A percentile compares a stretch with the other conserved stretches of the same genome.
Evolutionary conservation across 495 filamentous ascomycete genomes (phyloP).

Genomic region (Bryoglossum gracile): DNA sequence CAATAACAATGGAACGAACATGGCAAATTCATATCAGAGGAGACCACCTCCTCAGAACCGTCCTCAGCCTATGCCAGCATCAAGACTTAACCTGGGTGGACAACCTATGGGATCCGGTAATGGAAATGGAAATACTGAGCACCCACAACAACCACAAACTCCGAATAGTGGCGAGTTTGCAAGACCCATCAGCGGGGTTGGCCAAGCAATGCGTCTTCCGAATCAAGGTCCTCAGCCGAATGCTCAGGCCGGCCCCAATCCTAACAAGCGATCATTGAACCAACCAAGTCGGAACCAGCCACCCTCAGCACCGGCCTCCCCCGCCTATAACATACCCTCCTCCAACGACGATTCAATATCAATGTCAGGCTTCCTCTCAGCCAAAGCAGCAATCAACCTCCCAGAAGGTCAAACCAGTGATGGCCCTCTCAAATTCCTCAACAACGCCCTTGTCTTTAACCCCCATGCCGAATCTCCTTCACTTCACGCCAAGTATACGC

Average conservation of each 20-base stretch:
- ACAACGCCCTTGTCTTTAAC: slow-evolving; percentile 56
- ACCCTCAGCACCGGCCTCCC: slow-evolving; percentile 19
- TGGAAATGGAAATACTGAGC: not conserved
- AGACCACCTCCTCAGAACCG: slow-evolving; percentile 24
- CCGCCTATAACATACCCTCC: slow-evolving; percentile 8
- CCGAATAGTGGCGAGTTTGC: slow-evolving; percentile 18
- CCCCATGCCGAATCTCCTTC: slow-evolving; percentile 77
- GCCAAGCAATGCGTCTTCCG: slow-evolving; percentile 8
- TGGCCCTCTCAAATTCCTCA: slow-evolving; percentile 32
- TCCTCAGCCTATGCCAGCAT: slow-evolving; percentile 14
- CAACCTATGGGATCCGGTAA: not conserved
- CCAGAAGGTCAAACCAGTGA: slow-evolving; percentile 39
- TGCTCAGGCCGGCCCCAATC: slow-evolving; percentile 14
- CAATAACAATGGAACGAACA: slow-evolving; percentile 18
- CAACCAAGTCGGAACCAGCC: slow-evolving; percentile 20
- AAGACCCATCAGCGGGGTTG: slow-evolving; percentile 16
- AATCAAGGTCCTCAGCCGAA: slow-evolving; percentile 6
- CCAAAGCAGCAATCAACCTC: slow-evolving; percentile 49
- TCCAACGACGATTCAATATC: not conserved
- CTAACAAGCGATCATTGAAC: slow-evolving; percentile 15
- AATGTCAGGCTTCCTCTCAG: slow-evolving; percentile 65
- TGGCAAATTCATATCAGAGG: slow-evolving; percentile 12
- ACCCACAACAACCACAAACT: slow-evolving; percentile 21
- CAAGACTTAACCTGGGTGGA: slow-evolving; percentile 7
- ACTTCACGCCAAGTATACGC: slow-evolving; percentile 82